A percentile compares a stretch with the other conserved stretches of the same genome.
phyloP scores from a whole-genome alignment of 257 asterid genomes.

The Solanum phureja region DNA sequence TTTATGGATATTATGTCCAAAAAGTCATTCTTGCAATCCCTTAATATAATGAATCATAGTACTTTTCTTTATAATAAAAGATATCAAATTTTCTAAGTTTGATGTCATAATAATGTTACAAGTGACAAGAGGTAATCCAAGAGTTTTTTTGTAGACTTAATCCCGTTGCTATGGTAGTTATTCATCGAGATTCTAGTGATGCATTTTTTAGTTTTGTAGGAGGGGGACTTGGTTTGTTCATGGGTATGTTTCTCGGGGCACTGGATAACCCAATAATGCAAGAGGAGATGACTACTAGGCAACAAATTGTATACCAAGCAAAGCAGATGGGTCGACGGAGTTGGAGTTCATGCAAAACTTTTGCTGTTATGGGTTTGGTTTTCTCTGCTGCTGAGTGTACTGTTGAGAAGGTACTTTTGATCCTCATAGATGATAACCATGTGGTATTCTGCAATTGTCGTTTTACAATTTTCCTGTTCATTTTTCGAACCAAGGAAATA shows the following conservation, averaged over 20 bases:
- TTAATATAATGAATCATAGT: background rate
- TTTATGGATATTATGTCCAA: background rate
- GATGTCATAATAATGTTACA: background rate
- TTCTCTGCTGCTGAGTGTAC: constrained; percentile 85
- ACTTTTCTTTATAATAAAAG: background rate
- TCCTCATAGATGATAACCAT: background rate
- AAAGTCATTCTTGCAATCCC: background rate
- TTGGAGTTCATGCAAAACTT: constrained; percentile 94
- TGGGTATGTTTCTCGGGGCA: constrained; percentile 90
- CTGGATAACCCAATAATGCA: constrained; percentile 77
- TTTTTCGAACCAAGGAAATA: background rate
- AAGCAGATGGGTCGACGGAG: constrained; percentile 94
- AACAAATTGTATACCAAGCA: constrained; percentile 64
- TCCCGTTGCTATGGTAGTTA: background rate
- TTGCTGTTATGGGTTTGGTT: constrained; percentile 87
- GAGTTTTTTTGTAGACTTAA: background rate
- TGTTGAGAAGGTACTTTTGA: constrained; percentile 57
- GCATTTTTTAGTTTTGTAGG: constrained; percentile 34
- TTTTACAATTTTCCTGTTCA: background rate
- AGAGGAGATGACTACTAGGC: constrained; percentile 73
- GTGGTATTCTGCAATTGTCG: background rate
- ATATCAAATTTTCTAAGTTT: background rate
- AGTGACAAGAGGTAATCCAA: background rate
- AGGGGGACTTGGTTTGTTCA: constrained; percentile 81
- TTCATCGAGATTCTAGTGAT: background rate